A percentile compares a stretch with the other conserved stretches of the same genome.
Conservation (phyloP, 2,329 filamentous ascomycete genomes). For the Stemphylium vesicarium region DNA sequence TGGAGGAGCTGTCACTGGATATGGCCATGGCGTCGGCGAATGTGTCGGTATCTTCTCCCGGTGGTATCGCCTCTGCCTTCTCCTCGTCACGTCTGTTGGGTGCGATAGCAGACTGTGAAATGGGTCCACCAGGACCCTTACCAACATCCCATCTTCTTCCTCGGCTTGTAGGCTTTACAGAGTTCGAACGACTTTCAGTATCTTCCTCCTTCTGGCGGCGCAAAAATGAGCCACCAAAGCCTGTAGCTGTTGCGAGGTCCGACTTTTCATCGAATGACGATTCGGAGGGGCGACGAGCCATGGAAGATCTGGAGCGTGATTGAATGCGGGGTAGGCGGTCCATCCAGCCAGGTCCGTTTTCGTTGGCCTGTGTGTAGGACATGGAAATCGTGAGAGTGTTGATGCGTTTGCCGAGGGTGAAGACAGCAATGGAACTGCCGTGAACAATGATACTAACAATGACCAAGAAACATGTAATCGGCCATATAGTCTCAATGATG, state of each 20-base stretch:
- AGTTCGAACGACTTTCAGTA: conserved; percentile 62
- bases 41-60: conserved; percentile 55
- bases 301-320: conserved; percentile 80
- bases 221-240: conserved; percentile 78
- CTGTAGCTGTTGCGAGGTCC: conserved; percentile 67
- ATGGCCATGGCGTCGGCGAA: conserved; percentile 53
- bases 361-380: conserved; percentile 90
- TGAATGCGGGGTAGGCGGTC: conserved; percentile 83
- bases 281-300: conserved; percentile 67
- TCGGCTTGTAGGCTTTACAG: conserved; percentile 60
- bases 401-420: conserved; percentile 96
- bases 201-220: conserved; percentile 82
- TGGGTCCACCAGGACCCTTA: conserved; percentile 81
- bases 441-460: conserved; percentile 94
- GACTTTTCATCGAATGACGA: conserved; percentile 63
- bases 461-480: conserved; percentile 91
- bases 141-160: conserved; percentile 74
- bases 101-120: conserved; percentile 87
- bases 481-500: conserved; percentile 89
- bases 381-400: conserved; percentile 94
- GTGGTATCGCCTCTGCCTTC: conserved; percentile 39
- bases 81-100: conserved; percentile 59
- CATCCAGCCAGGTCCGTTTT: conserved; percentile 94
- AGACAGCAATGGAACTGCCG: conserved; percentile 97
- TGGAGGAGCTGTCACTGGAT: conserved; percentile 44